Base-by-base conservation (phyloP, 2,329 filamentous ascomycete species). In the Cytospora leucostoma region DNA sequence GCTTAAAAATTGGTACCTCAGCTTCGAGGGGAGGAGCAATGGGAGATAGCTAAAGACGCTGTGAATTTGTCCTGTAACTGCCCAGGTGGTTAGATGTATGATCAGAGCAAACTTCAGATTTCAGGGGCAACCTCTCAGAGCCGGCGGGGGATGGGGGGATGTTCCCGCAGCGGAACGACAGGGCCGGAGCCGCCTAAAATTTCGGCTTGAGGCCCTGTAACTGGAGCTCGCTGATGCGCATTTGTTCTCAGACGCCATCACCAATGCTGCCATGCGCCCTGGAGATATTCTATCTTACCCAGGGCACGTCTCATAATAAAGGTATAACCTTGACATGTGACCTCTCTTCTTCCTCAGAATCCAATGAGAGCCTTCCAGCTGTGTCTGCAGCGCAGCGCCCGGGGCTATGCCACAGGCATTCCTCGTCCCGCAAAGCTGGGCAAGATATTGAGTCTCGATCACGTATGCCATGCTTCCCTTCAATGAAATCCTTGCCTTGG, bases 391-490 rank as follows among this genome's bases (percentile, higher is more conserved):
- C 67, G 57, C 32, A 61, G 59, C n/a, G 47, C 71, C 67, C 76
- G 78, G 69, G 72, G 68, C 62, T 77, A 77, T 74, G 77, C 76
- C 63, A 77, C 72, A 13, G 68, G 70, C 54, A 64, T 70, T 11
- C 59, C 71, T n/a, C 73, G 57, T 59, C 54, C 69, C n/a, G 71
- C 72, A 38, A 75, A 76, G 56, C 73, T 82, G 27, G 75, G 75
- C 72, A 71, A 74, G 68, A 74, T 80, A 2, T 70, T 88, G 68
- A 85, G 82, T 68, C 76, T 88, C 40, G 85, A 88, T 65, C 84
- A 87, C 71, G 85, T 87, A 78, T 34, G 79, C 75, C 27, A 13
- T n/a, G 12, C 33, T 57, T 21, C 47, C 19, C 11, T 47, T 21
- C 44, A 12, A 15, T 27, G 27, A 27, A 27, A 3, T 27, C 27